phyloP scores from a whole-genome alignment of 1,284 basidiomycete species.

The Mycena citricolor region DNA sequence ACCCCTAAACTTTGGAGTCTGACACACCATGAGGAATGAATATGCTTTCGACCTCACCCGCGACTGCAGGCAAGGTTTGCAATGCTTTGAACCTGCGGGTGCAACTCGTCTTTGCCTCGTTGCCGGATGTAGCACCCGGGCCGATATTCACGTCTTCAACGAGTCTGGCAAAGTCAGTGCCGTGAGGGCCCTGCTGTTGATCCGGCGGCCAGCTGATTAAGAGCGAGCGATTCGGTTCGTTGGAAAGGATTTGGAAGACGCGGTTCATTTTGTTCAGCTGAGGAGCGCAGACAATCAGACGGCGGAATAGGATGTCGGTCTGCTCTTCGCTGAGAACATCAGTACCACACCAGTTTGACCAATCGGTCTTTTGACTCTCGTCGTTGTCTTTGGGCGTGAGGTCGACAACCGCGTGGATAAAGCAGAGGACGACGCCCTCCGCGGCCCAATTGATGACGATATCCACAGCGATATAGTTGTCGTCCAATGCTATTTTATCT shows the following conservation, averaged over 20 bases:
- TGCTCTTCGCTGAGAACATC: constrained; percentile 56
- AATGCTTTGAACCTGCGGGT: constrained; percentile 87
- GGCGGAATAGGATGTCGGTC: constrained; percentile 55
- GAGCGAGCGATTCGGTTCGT: constrained; percentile 51
- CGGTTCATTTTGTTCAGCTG: constrained; percentile 51
- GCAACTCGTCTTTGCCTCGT: constrained; percentile 82
- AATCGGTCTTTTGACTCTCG: constrained; percentile 69
- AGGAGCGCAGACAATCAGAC: constrained; percentile 54
- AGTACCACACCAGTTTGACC: constrained; percentile 96
- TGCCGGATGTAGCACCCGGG: constrained; percentile 46
- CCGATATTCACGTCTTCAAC: constrained; percentile 78
- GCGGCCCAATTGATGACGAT: constrained; percentile 95
- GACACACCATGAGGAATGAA: constrained; percentile 89
- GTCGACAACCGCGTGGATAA: constrained; percentile 88
- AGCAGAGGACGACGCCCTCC: constrained; percentile 88
- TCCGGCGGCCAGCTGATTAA: constrained; percentile 90
- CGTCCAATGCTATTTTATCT: constrained; percentile 70
- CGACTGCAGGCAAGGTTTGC: constrained; percentile 68
- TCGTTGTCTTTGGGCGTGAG: constrained; percentile 83
- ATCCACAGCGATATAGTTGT: constrained; percentile 85
- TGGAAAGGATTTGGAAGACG: constrained; percentile 81
- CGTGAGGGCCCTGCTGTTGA: constrained; percentile 58
- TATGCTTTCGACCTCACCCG: constrained; percentile 78
- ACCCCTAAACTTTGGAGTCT: constrained; percentile 30
- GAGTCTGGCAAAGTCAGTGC: constrained; percentile 82